phyloP scores from a whole-genome alignment of 768 basidiomycete species.

The Lentinus brumalis region DNA sequence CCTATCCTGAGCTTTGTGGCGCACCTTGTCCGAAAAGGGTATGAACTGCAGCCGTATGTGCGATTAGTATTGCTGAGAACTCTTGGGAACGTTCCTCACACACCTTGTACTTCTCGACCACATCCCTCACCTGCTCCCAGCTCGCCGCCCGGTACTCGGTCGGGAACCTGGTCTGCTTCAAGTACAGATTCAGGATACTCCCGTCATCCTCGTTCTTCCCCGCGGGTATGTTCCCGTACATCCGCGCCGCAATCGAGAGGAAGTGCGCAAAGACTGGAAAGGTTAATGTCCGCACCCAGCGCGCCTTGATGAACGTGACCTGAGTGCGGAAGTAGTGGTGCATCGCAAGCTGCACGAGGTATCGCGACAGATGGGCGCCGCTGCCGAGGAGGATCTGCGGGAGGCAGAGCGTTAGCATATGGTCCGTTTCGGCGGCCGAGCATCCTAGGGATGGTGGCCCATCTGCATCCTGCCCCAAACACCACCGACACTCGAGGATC shows the following conservation, averaged over 20 bases:
- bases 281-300: constrained; percentile 70
- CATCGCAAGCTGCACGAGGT: constrained; percentile 74
- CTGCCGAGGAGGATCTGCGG: constrained; percentile 69
- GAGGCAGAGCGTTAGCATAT: background rate
- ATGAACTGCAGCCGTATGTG: constrained; percentile 56
- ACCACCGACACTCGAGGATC: too few relatives aligned
- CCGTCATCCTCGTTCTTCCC: constrained; percentile 81
- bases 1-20: constrained; percentile 10
- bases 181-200: constrained; percentile 58
- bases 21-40: constrained; percentile 72
- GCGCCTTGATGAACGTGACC: constrained; percentile 72
- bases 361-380: constrained; percentile 78
- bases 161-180: constrained; percentile 72
- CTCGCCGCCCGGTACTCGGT: constrained; percentile 56
- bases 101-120: constrained; percentile 73
- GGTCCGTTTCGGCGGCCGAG: too few relatives aligned
- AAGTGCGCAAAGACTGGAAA: constrained; percentile 66
- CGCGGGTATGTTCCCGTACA: constrained; percentile 66
- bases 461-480: too few relatives aligned
- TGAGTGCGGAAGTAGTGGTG: constrained; percentile 79
- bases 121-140: constrained; percentile 66
- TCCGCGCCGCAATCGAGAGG: constrained; percentile 55
- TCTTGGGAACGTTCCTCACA: constrained; percentile 25
- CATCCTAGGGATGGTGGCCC: too few relatives aligned
- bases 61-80: background rate